A percentile compares a stretch with the other conserved stretches of the same genome.
These are phyloP conservation scores for Fagus sylvatica DNA, from an alignment of 306 rosid genomes.

Conservation along the genomic window DNA sequence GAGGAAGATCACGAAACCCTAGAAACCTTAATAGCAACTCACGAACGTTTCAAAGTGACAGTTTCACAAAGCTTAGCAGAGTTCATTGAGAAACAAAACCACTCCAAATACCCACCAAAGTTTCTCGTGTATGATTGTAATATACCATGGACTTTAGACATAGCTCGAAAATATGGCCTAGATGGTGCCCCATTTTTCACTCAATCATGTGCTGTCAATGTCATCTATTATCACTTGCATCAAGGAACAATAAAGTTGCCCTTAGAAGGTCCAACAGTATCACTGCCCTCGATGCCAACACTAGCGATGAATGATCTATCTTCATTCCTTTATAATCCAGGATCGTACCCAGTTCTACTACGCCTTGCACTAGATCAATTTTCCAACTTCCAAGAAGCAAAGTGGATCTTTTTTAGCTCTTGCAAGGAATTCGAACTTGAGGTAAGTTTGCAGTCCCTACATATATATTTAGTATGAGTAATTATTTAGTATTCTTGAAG, in stretches of 20 bases:
- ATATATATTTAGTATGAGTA: no score
- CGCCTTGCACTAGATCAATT: neutral
- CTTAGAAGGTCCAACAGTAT: neutral
- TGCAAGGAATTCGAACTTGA: neutral
- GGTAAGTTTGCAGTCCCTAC: neutral
- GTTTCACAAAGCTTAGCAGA: conserved; percentile 5
- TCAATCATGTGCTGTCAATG: conserved; percentile 8
- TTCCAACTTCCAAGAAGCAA: conserved; percentile 15
- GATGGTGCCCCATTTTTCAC: conserved; percentile 31
- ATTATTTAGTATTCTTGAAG: no score
- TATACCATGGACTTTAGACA: conserved; percentile 32
- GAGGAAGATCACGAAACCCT: neutral
- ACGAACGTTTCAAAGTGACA: neutral
- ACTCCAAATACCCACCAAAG: neutral
- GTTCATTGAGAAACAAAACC: neutral
- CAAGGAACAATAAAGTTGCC: conserved; percentile 7
- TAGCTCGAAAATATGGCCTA: conserved; percentile 26
- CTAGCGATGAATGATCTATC: conserved; percentile 9
- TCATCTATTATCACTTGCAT: conserved; percentile 5
- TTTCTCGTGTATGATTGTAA: conserved; percentile 26
- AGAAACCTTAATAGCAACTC: neutral
- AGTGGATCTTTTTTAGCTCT: neutral
- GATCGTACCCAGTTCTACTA: neutral
- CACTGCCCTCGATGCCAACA: conserved; percentile 18
- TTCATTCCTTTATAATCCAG: conserved; percentile 5